Base-by-base conservation (phyloP, 139 green algal species). In the Chlorella sorokiniana region DNA sequence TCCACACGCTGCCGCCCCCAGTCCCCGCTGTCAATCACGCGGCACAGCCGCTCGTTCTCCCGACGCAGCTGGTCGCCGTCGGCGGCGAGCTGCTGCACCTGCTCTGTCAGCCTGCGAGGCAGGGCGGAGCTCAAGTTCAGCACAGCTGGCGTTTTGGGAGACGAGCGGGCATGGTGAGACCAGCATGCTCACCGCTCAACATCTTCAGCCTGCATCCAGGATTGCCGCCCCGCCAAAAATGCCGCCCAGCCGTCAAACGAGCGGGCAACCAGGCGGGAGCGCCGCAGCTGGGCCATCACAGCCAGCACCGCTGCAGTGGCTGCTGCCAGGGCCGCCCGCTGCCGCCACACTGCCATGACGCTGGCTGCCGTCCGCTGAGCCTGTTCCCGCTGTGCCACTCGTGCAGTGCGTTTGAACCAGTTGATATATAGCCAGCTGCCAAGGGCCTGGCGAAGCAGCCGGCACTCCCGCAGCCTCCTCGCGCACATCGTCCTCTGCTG, bases 11-110 rank as follows among this genome's bases (percentile, higher is more conserved):
- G 86, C 11, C 83, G 81, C 67, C 92, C 93, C 95, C 95, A 98
- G 82, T 97, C 95, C 18, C 95, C 95, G 67, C 87, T 93, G 90
- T 98, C 95, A 51, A 98, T 96, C 51, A 87, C 77, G 4, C 77
- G 56, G 52, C 92, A 87, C 85, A 96, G 94, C 41, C 94, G 91
- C 83, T 97, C 93, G 75, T 96, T 96, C 86, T 98, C 94, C 1
- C 88, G 81, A 61, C 85, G 85, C 76, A 98, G 86, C 41, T 89
- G 86, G 79, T 92, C 92, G 67, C 96, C 97, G 81, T 98, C 92
- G 41, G 81, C 83, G 9, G 84, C 54, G 74, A 95, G 86, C 61
- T 86, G 68, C 41, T 78, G 79, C 22, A 54, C 73, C n/a, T 89
- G 61, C 52, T 81, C 44, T 20, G 59, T 73, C 78, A 90, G 74